phyloP scores from a whole-genome alignment of 2,329 filamentous ascomycete genomes.

The Trichoderma sp. region DNA sequence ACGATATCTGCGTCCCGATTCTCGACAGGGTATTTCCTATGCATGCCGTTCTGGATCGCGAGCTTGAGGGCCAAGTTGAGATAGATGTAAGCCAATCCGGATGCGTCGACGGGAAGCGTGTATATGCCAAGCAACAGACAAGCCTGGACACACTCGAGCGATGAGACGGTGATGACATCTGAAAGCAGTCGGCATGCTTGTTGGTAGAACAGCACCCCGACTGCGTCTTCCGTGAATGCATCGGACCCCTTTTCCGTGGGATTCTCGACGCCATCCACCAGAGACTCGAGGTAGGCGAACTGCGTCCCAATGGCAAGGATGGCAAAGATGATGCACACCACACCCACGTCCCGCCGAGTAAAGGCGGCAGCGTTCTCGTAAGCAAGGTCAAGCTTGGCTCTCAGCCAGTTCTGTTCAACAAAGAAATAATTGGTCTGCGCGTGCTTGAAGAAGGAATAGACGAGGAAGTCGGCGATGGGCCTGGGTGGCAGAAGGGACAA shows the following conservation, averaged over 20 bases:
- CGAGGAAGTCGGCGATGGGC: conserved; percentile 51
- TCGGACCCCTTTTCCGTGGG: conserved; percentile 30
- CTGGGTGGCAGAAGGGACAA: conserved; percentile 50
- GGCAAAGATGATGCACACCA: conserved; percentile 50
- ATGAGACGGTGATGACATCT: conserved; percentile 59
- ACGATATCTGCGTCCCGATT: conserved; percentile 51
- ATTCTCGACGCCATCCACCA: conserved; percentile 28
- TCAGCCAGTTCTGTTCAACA: conserved; percentile 49
- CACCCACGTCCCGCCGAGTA: conserved; percentile 46
- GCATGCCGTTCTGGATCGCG: conserved; percentile 64
- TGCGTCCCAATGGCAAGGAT: conserved; percentile 55
- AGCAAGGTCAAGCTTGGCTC: conserved; percentile 44
- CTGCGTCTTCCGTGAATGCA: conserved; percentile 52
- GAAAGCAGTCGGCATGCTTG: conserved; percentile 57
- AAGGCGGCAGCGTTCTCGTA: conserved; percentile 46
- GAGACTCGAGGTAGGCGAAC: conserved; percentile 51
- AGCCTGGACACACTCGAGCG: conserved; percentile 60
- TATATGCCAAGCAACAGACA: conserved; percentile 60
- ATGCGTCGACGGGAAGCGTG: conserved; percentile 57
- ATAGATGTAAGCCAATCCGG: conserved; percentile 60
- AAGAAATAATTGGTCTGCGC: conserved; percentile 54
- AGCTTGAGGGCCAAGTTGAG: conserved; percentile 58
- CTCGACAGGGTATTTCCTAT: conserved; percentile 53
- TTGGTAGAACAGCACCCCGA: conserved; percentile 59
- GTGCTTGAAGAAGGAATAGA: conserved; percentile 51